A percentile compares a stretch with the other conserved stretches of the same genome.
These are phyloP conservation scores for Pterulicium gracile DNA, from an alignment of 1,284 basidiomycete species.

Conservation along the genomic window DNA sequence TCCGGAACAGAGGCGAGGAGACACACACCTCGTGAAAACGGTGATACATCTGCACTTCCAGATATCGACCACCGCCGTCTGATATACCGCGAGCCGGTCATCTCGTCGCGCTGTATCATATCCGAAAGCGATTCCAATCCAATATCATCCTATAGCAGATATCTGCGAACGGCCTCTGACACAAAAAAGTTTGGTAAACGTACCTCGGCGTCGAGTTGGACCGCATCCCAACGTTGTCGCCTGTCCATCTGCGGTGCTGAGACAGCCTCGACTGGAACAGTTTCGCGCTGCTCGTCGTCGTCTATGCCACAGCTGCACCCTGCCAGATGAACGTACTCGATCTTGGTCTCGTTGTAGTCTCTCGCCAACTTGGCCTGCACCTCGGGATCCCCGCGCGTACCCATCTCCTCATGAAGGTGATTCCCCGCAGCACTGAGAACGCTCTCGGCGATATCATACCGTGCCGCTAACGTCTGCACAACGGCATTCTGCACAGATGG, in stretches of 20 bases:
- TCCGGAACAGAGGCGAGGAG: not conserved
- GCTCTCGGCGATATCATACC: no score
- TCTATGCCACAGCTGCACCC: no score
- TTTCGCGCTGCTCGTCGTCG: slow-evolving; percentile 1
- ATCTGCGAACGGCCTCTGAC: not conserved
- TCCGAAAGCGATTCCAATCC: slow-evolving; percentile 4
- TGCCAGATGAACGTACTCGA: no score
- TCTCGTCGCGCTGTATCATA: slow-evolving; percentile 63
- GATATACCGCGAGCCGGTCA: slow-evolving; percentile 41
- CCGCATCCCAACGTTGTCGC: no score
- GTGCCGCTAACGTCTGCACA: no score
- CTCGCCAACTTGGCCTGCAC: not conserved
- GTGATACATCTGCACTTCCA: slow-evolving; percentile 26
- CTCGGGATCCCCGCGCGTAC: no score
- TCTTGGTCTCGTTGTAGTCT: not conserved
- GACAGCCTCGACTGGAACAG: not conserved
- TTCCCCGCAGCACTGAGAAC: slow-evolving; percentile 36
- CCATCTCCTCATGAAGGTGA: slow-evolving; percentile 18
- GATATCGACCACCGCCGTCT: slow-evolving; percentile 37
- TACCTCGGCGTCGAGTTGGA: no score
- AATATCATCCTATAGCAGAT: slow-evolving; percentile 1
- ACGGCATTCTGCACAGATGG: no score
- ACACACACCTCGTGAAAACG: slow-evolving; percentile 41
- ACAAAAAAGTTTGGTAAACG: not conserved
- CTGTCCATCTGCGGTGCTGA: not conserved